Evolutionary conservation across 257 asterid genomes (phyloP).

Genomic region (Lycium ferocissimum): DNA sequence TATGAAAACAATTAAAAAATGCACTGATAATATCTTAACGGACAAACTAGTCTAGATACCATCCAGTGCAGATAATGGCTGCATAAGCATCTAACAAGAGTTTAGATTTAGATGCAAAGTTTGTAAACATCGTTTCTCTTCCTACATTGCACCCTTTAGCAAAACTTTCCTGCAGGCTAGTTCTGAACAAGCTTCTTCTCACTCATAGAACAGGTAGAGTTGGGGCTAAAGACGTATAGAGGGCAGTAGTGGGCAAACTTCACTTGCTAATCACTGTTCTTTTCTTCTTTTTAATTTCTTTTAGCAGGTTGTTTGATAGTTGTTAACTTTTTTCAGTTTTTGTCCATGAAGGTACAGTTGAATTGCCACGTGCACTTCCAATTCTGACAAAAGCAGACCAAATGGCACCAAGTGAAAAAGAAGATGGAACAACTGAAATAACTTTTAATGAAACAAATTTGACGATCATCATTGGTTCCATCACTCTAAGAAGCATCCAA

Average conservation of each 20-base stretch:
- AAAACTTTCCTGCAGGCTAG: background rate
- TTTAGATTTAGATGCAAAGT: background rate
- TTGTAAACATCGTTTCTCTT: background rate
- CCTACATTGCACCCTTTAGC: constrained; percentile 15
- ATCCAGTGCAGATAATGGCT: constrained; percentile 8
- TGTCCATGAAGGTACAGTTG: constrained; percentile 13
- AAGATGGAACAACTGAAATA: background rate
- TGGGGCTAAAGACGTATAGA: background rate
- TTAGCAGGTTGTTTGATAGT: background rate
- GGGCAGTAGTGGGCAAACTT: background rate
- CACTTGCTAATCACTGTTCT: background rate
- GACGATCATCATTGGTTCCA: background rate
- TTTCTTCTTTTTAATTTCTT: background rate
- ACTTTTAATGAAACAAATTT: background rate
- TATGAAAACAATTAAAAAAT: background rate
- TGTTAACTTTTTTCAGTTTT: background rate
- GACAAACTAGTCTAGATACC: background rate
- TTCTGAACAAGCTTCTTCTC: background rate
- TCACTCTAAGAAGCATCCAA: background rate
- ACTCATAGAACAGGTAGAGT: background rate
- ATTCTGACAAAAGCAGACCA: background rate
- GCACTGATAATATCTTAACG: background rate
- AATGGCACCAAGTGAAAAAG: background rate
- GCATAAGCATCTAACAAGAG: constrained; percentile 7
- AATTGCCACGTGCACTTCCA: background rate